These are phyloP conservation scores for Erysimum cheiranthoides DNA, from an alignment of 345 rosid species.

Conservation along the genomic window DNA sequence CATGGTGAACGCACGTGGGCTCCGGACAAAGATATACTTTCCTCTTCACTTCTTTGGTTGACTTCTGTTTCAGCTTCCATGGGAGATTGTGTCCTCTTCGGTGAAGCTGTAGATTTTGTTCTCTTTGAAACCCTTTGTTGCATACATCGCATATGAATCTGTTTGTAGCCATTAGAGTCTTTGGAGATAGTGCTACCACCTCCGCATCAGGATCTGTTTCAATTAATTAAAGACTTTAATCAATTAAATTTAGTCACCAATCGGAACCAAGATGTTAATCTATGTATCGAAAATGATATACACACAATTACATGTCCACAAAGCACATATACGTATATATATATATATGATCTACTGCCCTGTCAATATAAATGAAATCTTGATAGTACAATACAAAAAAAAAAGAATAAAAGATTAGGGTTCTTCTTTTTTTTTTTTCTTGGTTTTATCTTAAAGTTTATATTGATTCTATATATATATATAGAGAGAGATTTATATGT, in stretches of 20 bases:
- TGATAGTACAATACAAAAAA: not conserved
- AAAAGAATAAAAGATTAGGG: conserved; percentile 13
- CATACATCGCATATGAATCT: conserved; percentile 89
- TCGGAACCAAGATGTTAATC: conserved; percentile 1
- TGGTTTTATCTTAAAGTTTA: not conserved
- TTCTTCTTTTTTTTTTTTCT: conserved; percentile 3
- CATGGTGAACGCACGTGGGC: conserved; percentile 88
- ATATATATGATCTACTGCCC: not conserved
- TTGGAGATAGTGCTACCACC: conserved; percentile 88
- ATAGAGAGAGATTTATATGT: not conserved
- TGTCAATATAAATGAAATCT: conserved; percentile 10
- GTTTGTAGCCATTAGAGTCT: conserved; percentile 88
- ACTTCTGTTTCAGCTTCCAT: conserved; percentile 85
- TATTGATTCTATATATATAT: not conserved
- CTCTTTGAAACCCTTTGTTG: conserved; percentile 89
- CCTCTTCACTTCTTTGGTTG: conserved; percentile 76
- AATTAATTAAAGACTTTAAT: not conserved
- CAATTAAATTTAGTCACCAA: not conserved
- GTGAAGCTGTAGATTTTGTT: conserved; percentile 86
- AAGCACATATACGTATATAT: not conserved
- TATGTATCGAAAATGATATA: conserved; percentile 4
- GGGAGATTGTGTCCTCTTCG: conserved; percentile 91
- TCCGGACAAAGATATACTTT: conserved; percentile 88
- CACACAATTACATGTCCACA: conserved; percentile 1
- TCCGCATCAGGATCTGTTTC: conserved; percentile 86